These are phyloP conservation scores for Termitomyces titanicus DNA, from an alignment of 768 basidiomycete genomes.

Conservation along the genomic window DNA sequence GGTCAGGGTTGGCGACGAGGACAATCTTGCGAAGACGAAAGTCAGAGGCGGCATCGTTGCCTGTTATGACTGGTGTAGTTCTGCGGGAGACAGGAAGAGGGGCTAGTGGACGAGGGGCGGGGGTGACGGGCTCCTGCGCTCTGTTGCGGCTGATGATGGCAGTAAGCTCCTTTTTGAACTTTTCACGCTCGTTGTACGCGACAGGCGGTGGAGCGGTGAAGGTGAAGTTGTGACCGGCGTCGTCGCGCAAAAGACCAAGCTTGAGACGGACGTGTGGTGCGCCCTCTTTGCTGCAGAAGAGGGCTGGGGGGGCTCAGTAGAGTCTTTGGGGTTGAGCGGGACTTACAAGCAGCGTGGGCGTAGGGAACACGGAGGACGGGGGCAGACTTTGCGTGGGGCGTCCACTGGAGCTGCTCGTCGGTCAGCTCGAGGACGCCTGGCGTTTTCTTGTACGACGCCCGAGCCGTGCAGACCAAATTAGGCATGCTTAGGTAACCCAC, in stretches of 20 bases:
- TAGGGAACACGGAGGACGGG: conserved; percentile 63
- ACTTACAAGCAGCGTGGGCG: conserved; percentile 60
- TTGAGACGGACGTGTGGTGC: conserved; percentile 78
- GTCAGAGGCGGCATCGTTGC: conserved; percentile 59
- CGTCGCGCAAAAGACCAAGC: conserved; percentile 63
- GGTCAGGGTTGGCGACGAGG: conserved; percentile 70
- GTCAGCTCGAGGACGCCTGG: conserved; percentile 74
- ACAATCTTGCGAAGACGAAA: conserved; percentile 78
- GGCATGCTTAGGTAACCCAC: conserved; percentile 47
- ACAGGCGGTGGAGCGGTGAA: conserved; percentile 64
- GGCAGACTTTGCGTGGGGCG: conserved; percentile 63
- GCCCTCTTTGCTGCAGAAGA: conserved; percentile 85
- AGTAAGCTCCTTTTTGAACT: conserved; percentile 78
- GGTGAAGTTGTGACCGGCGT: conserved; percentile 78
- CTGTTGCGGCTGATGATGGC: conserved; percentile 75
- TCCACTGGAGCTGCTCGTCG: conserved; percentile 73
- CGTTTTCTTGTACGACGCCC: conserved; percentile 83
- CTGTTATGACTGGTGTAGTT: conserved; percentile 47
- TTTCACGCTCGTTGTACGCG: conserved; percentile 71
- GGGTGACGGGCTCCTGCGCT: conserved; percentile 28
- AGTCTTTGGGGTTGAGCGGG: conserved; percentile 12
- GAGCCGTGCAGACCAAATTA: conserved; percentile 65
- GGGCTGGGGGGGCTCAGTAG: conserved; percentile 39
- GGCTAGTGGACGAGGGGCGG: conserved; percentile 38
- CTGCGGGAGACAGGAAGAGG: conserved; percentile 60